A percentile compares a stretch with the other conserved stretches of the same genome.
These are phyloP conservation scores for Mrakia hoshinonis DNA, from an alignment of 768 basidiomycete genomes.

Conservation along the genomic window DNA sequence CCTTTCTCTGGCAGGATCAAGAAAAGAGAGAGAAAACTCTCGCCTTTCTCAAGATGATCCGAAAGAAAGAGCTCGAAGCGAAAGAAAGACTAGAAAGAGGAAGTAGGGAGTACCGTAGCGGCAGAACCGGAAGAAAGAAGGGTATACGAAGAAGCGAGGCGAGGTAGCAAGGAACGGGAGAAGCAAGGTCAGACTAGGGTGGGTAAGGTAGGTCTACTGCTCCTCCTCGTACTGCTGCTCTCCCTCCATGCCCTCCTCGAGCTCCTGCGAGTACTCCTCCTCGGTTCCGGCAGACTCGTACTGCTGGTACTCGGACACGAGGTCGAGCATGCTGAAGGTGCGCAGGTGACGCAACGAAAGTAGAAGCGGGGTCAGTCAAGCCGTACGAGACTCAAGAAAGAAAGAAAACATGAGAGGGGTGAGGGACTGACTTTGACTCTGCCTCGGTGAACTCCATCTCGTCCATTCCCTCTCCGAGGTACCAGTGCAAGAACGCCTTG, in stretches of 20 bases:
- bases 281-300: slow-evolving; percentile 26
- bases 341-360: neutral
- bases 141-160: neutral
- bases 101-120: neutral
- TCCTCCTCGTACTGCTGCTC: slow-evolving; percentile 22
- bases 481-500: slow-evolving; percentile 92
- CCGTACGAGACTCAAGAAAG: neutral
- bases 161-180: neutral
- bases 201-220: neutral
- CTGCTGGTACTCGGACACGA: slow-evolving; percentile 69
- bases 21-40: too few species aligned
- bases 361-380: neutral
- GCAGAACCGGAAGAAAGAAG: neutral
- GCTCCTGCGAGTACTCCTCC: slow-evolving; percentile 24
- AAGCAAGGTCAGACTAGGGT: too few species aligned
- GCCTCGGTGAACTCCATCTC: slow-evolving; percentile 34
- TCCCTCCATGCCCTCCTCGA: slow-evolving; percentile 4
- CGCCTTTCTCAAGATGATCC: too few species aligned
- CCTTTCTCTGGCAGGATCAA: too few species aligned
- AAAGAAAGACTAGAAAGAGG: neutral
- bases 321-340: slow-evolving; percentile 86
- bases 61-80: neutral
- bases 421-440: neutral
- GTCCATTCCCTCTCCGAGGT: slow-evolving; percentile 98
- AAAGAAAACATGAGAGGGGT: neutral